Base-by-base conservation (phyloP, 768 basidiomycete genomes). In the Pisolithus microcarpus region DNA sequence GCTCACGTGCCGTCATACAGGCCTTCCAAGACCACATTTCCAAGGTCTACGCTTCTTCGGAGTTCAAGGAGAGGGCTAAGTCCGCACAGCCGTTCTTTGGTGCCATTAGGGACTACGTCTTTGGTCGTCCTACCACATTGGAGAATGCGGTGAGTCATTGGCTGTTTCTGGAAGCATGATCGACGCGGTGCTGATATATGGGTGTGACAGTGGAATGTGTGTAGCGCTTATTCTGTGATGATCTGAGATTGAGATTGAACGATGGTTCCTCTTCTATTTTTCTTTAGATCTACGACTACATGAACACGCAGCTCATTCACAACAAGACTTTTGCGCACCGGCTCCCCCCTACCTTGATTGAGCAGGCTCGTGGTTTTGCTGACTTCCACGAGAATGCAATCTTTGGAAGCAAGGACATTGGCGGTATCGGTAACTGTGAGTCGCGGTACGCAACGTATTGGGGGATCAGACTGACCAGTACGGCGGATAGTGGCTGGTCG, bases 291-390 rank as follows among this genome's bases (percentile, higher is more conserved):
- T 86, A 74, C 67, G 87, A 91, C 69, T 91, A 77, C 68, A 72
- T 92, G 62, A 82, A 81, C 72, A 78, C 85, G 16, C 74, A 90
- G 63, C 74, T 86, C 56, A 76, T 74, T 46, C 86, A 94, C 76
- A 91, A 93, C 77, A 81, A 79, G 71, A 85, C 85, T 26, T 92
- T 83, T 56, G 83, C 84, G 2, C 76, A 82, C 69, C 81, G 84
- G 57, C 81, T 91, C 38, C 85, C 87, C n/a, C 85, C 86, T n/a
- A 82, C 77, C 11, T 75, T 83, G 65, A 63, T 86, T 54, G 81
- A 87, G 57, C 87, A 87, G 64, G 84, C 86, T 36, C 85, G 80
- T 46, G 75, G 74, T 54, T 77, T 83, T 54, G 91, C 88, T 16
- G 73, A 93, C 73, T 87, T 75, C 75, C 89, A 91, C 67, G 88